Percentiles rank a stretch among this genome's conserved stretches.
These are phyloP conservation scores for Linnemannia schmuckeri DNA, from an alignment of 192 early-diverging fungal genomes.

Conservation along the genomic window DNA sequence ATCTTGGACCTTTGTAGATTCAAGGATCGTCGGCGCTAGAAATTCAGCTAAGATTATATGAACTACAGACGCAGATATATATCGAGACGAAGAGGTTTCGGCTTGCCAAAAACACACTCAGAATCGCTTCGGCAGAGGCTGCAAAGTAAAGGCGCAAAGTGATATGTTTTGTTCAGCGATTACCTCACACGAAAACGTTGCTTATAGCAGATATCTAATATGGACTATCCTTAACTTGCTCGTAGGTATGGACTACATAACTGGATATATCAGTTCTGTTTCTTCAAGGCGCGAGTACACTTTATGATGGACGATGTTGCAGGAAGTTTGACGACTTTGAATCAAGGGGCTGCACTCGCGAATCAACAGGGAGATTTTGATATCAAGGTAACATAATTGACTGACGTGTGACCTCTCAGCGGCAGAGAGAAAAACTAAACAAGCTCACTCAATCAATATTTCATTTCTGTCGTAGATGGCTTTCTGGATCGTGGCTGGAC, in stretches of 20 bases:
- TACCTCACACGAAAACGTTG: too few species aligned
- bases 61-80: constrained; percentile 37
- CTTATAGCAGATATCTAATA: background rate
- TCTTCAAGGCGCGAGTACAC: constrained; percentile 27
- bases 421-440: background rate
- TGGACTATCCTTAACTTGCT: background rate
- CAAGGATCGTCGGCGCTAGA: constrained; percentile 34
- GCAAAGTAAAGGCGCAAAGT: constrained; percentile 26
- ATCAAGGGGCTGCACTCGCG: constrained; percentile 37
- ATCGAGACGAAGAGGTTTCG: constrained; percentile 31
- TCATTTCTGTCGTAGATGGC: constrained; percentile 20
- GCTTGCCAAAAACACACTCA: constrained; percentile 37
- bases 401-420: background rate
- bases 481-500: constrained; percentile 54
- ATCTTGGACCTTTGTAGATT: constrained; percentile 17
- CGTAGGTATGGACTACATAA: constrained; percentile 36
- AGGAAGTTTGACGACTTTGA: constrained; percentile 30
- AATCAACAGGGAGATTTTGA: constrained; percentile 39
- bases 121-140: constrained; percentile 23
- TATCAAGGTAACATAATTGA: constrained; percentile 24
- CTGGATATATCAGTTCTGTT: constrained; percentile 49
- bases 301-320: constrained; percentile 40
- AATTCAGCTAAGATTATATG: constrained; percentile 41
- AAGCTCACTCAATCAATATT: background rate
- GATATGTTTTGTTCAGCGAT: too few species aligned